phyloP scores from a whole-genome alignment of 495 filamentous ascomycete genomes.

The Rusavskia elegans region DNA sequence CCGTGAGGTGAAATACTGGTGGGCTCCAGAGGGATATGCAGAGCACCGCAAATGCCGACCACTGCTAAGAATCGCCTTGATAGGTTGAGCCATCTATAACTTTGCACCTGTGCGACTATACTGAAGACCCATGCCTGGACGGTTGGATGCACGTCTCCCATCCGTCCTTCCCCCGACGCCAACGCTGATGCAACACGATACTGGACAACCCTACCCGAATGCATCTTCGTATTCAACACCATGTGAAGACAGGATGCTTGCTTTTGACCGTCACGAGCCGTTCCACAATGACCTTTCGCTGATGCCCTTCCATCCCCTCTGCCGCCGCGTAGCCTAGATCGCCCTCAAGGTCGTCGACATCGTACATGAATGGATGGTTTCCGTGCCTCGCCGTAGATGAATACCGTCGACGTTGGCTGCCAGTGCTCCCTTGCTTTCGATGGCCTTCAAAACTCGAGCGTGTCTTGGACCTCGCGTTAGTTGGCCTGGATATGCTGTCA shows the following conservation, averaged over 20 bases:
- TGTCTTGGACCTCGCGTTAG: slow-evolving; percentile 15
- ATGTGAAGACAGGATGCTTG: slow-evolving; percentile 91
- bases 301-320: slow-evolving; percentile 78
- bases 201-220: background rate
- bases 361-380: slow-evolving; percentile 26
- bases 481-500: slow-evolving; percentile 5
- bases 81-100: too few species aligned
- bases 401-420: slow-evolving; percentile 23
- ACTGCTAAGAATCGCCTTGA: too few species aligned
- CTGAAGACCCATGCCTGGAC: too few species aligned
- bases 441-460: slow-evolving; percentile 12
- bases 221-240: slow-evolving; percentile 48
- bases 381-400: slow-evolving; percentile 24
- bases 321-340: slow-evolving; percentile 90
- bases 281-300: slow-evolving; percentile 91
- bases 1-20: too few species aligned
- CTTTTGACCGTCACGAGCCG: slow-evolving; percentile 86
- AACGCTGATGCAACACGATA: background rate
- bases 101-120: too few species aligned
- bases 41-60: too few species aligned
- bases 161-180: background rate
- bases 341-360: slow-evolving; percentile 69
- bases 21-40: too few species aligned
- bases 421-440: slow-evolving; percentile 7
- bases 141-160: too few species aligned